Base-by-base conservation (phyloP, 192 early-diverging fungal genomes). In the Dimargaris cristalligena region DNA sequence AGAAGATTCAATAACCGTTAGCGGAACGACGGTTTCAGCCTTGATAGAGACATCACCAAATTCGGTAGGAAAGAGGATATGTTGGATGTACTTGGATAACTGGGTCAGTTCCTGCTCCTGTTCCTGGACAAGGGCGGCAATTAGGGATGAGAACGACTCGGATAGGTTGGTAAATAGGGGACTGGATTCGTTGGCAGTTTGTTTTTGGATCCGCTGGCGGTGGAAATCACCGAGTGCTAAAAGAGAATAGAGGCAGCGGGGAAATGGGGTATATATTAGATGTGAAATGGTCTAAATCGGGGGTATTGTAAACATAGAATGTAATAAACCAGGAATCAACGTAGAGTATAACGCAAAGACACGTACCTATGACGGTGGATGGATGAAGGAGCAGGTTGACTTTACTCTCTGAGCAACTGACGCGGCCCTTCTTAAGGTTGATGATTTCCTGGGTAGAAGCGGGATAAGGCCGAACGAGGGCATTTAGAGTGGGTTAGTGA, bases 61-160 rank as follows among this genome's bases (percentile, higher is more conserved):
- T 25, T 67, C 64, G 0, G 71, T 65, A 4, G 73, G 73, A 23
- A 65, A 74, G 10, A 74, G 60, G 38, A 71, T 69, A 34, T 61
- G 23, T 58, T 71, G 69, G 22, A 74, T 60, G 23, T 55, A 54
- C 49, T 49, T 62, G 49, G 66, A 64, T 16, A 74, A 57, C 2
- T 63, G 44, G 20, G 61, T 44, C 20, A 74, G 44, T 2, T 61
- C 44, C 14, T 51, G 60, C 20, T 68, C 69, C 6, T 67, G 63
- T 34, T 74, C 73, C 25, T 74, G 73, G 6, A 69, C 65, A 22
- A 74, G 54, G 64, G 68, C 64, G 9, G 73, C 73, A 31, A 74
- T 34, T 16, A 74, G 60, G 8, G 69, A 11, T 32, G 18, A 25
- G 23, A 34, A 35, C 3, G 18, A 32, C 6, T 16, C n/a, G 33